These are phyloP conservation scores for Paracamarosporium sp. DNA, from an alignment of 2,329 filamentous ascomycete genomes.

Conservation along the genomic window DNA sequence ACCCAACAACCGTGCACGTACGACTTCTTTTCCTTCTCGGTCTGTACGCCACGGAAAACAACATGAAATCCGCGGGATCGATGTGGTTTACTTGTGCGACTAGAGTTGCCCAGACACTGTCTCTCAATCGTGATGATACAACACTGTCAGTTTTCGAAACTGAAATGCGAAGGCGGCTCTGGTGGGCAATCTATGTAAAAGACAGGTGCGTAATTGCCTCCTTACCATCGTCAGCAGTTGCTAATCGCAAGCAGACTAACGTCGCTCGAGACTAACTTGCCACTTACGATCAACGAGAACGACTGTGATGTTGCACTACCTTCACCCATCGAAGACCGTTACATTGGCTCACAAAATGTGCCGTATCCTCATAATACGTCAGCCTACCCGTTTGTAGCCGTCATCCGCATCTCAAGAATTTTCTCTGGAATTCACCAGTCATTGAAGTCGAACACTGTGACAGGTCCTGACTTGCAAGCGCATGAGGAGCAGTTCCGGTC, in stretches of 20 bases:
- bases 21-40: conserved; percentile 75
- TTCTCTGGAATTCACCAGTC: conserved; percentile 76
- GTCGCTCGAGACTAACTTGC: conserved; percentile 80
- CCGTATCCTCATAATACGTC: conserved; percentile 45
- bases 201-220: conserved; percentile 67
- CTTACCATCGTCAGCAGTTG: background rate
- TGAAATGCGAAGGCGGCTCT: conserved; percentile 86
- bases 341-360: conserved; percentile 64
- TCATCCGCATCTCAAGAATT: conserved; percentile 81
- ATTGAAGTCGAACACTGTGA: conserved; percentile 68
- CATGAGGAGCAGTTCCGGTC: conserved; percentile 82
- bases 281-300: conserved; percentile 81
- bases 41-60: conserved; percentile 84
- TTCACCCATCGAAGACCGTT: conserved; percentile 80
- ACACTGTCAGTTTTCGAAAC: conserved; percentile 77
- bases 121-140: conserved; percentile 77
- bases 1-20: conserved; percentile 77
- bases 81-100: conserved; percentile 84
- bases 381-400: conserved; percentile 73
- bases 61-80: conserved; percentile 84
- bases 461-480: conserved; percentile 70
- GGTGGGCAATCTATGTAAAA: conserved; percentile 93
- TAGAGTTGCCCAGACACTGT: conserved; percentile 81
- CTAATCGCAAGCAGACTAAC: conserved; percentile 64
- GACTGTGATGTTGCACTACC: conserved; percentile 88